Conservation (phyloP, 2,329 filamentous ascomycete species). For the Ophioceras dolichostomum region DNA sequence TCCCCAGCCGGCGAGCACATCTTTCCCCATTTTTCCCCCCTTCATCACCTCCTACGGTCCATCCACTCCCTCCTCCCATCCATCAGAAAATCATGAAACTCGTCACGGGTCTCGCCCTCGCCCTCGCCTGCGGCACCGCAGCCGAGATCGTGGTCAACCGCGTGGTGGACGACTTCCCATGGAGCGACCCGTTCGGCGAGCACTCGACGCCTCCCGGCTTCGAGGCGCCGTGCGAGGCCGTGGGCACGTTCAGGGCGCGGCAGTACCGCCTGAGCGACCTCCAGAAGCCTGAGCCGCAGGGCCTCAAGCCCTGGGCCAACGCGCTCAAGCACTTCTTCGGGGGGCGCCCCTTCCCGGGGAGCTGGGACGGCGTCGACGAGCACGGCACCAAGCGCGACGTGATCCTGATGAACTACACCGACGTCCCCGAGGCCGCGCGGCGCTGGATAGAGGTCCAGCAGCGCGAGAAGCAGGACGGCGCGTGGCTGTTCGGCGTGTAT, state of each 20-base stretch:
- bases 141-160: conserved; percentile 4
- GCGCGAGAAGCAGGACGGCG: conserved; percentile 14
- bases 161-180: conserved; percentile 22
- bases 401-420: conserved; percentile 31
- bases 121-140: not conserved
- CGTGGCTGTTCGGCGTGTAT: conserved; percentile 28
- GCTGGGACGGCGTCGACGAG: conserved; percentile 38
- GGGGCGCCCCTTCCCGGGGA: conserved; percentile 32
- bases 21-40: too few species aligned
- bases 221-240: conserved; percentile 20
- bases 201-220: conserved; percentile 15
- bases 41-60: not conserved
- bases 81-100: not conserved
- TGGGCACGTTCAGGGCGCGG: conserved; percentile 20
- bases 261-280: conserved; percentile 33
- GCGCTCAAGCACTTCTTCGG: conserved; percentile 27
- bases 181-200: conserved; percentile 25
- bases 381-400: conserved; percentile 35
- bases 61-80: not conserved
- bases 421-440: conserved; percentile 28
- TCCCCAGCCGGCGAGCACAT: too few species aligned
- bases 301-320: conserved; percentile 24
- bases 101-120: not conserved
- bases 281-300: conserved; percentile 20
- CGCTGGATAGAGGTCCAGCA: conserved; percentile 34